These are phyloP conservation scores for Microbotryum silenes-acaulis DNA, from an alignment of 1,284 basidiomycete genomes.

Conservation along the genomic window DNA sequence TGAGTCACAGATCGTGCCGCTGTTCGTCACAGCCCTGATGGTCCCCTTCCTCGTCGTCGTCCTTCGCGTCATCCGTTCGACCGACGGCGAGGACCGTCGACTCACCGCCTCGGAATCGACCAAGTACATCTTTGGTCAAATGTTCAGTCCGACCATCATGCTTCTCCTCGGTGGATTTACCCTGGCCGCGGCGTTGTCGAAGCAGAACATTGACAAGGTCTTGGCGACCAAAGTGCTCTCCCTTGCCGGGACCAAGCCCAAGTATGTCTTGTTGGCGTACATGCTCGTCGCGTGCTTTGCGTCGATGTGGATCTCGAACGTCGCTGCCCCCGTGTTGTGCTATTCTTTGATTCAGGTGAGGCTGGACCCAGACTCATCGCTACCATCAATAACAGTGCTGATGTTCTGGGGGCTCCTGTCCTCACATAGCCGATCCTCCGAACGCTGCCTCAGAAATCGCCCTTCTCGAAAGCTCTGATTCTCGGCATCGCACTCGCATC, in stretches of 20 bases:
- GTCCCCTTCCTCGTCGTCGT: conserved; percentile 87
- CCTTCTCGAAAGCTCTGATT: conserved; percentile 85
- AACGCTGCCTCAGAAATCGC: conserved; percentile 76
- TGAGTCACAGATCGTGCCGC: conserved; percentile 67
- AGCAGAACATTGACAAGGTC: conserved; percentile 93
- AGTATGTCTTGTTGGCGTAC: conserved; percentile 80
- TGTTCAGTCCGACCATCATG: conserved; percentile 87
- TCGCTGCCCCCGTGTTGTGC: conserved; percentile 93
- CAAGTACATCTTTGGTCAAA: conserved; percentile 59
- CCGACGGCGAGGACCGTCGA: conserved; percentile 51
- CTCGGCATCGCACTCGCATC: conserved; percentile 93
- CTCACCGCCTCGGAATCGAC: conserved; percentile 67
- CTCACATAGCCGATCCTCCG: conserved; percentile 73
- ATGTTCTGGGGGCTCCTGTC: conserved; percentile 1
- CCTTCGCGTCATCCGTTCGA: conserved; percentile 67
- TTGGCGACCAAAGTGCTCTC: conserved; percentile 87
- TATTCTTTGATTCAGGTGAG: conserved; percentile 89
- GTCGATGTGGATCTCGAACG: conserved; percentile 99
- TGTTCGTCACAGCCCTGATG: conserved; percentile 89
- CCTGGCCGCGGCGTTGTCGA: conserved; percentile 90
- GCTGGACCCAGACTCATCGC: conserved; percentile 14
- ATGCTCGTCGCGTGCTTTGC: conserved; percentile 97
- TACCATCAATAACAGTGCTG: background rate
- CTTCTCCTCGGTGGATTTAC: conserved; percentile 91
- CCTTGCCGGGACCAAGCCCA: conserved; percentile 79